Evolutionary conservation across 2,329 filamentous ascomycete genomes (phyloP), one percentile per base, ranked within the genome.

Genomic region (Colletotrichum sp.): DNA sequence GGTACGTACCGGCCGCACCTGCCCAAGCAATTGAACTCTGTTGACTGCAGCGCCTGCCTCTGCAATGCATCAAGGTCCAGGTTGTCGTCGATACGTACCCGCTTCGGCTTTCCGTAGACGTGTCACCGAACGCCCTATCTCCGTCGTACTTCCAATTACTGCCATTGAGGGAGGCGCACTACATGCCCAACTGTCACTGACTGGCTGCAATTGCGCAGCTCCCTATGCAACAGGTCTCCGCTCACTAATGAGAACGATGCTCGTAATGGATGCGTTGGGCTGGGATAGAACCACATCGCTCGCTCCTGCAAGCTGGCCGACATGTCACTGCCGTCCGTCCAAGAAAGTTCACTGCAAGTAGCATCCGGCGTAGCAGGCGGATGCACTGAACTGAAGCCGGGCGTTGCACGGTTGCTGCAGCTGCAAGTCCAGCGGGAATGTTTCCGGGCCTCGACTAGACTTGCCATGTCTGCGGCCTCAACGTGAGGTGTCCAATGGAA

Each of bases 111-210:
- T 75, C 70, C 56, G 64, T 61, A 67, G 64, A 75, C 73, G 73
- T 75, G 73, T 56, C 73, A 75, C 62, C 34, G 69, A 75, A 75
- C 32, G 62, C 64, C 43, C 72, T 60, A 73, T 73, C 73, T 73
- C 73, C 61, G 69, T 67, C 69, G 58, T 61, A 61, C 55, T 58
- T 32, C 28, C 28, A 27, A 58, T 10, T 58, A 27, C 18, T 56
- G 25, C 52, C 58, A 61, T 61, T 34, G 28, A 25, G n/a, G 43
- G 28, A 25, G 43, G 43, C n/a, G 43, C 43, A 52, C 43, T 52
- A 52, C 43, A 22, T 52, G 43, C 43, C 43, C 43, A 52, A 52
- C 43, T 22, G 43, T 52, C 43, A 52, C 43, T 52, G 43, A 52
- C 43, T 52, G 43, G 43, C 43, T 52, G n/a, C 43, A 7, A 15